Conservation (phyloP, 2,329 filamentous ascomycete species). For the Epichloe hybrida region DNA sequence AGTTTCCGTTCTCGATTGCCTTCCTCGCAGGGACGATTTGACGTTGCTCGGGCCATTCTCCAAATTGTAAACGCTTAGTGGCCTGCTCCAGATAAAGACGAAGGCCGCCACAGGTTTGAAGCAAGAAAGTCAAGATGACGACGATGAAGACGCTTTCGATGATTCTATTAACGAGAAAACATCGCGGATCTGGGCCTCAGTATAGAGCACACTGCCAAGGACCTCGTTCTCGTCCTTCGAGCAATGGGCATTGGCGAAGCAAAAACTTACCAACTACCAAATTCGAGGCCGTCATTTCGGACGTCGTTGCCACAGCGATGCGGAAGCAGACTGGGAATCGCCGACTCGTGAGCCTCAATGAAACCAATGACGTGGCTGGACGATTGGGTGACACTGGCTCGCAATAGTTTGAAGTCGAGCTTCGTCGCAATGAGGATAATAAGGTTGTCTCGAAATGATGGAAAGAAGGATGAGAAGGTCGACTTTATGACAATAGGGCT, state of each 20-base stretch:
- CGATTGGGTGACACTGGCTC: constrained; percentile 30
- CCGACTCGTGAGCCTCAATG: constrained; percentile 38
- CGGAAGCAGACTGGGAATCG: constrained; percentile 24
- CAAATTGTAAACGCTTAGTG: constrained; percentile 61
- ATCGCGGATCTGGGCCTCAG: constrained; percentile 15
- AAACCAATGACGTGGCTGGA: constrained; percentile 45
- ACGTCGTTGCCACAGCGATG: constrained; percentile 20
- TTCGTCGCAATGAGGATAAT: constrained; percentile 14
- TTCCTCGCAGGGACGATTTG: constrained; percentile 50
- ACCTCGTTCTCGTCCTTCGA: constrained; percentile 14
- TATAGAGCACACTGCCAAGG: constrained; percentile 13
- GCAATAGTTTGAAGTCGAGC: constrained; percentile 23
- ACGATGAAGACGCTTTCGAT: constrained; percentile 21
- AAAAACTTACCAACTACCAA: constrained; percentile 3
- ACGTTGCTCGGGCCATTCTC: constrained; percentile 51
- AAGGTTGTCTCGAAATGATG: constrained; percentile 11
- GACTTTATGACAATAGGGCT: constrained; percentile 20
- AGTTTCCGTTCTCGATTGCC: constrained; percentile 56
- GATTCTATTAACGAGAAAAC: constrained; percentile 21
- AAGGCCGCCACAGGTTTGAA: constrained; percentile 35
- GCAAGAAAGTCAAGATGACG: constrained; percentile 23
- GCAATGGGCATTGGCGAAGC: constrained; percentile 14
- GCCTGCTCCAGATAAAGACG: constrained; percentile 37
- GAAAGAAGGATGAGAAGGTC: constrained; percentile 9
- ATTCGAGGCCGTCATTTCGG: constrained; percentile 18